Conservation (phyloP, 106 monocot species). For the Gastrodia elata region DNA sequence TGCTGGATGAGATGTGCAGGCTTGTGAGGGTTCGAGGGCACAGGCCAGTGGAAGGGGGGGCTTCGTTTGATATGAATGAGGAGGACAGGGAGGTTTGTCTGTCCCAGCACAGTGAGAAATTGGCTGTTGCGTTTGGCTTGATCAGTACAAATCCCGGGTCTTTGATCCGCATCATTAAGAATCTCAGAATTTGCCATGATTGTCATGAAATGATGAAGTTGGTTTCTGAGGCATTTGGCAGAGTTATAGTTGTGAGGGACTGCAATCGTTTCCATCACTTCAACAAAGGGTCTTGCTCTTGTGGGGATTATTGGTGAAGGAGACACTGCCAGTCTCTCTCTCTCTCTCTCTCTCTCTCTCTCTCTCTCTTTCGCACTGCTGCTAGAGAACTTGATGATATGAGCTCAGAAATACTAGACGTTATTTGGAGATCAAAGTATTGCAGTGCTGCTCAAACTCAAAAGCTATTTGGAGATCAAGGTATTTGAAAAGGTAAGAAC, state of each 20-base stretch:
- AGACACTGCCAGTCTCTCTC: background rate
- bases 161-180: conserved; percentile 42
- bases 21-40: conserved; percentile 17
- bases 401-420: too few species aligned
- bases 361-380: too few species aligned
- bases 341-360: too few species aligned
- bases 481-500: too few species aligned
- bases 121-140: conserved; percentile 60
- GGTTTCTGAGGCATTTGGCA: conserved; percentile 33
- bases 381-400: too few species aligned
- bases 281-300: conserved; percentile 49
- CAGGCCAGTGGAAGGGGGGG: conserved; percentile 11
- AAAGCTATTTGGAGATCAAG: too few species aligned
- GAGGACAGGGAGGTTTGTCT: conserved; percentile 17
- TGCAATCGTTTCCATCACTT: conserved; percentile 61
- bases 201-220: conserved; percentile 66
- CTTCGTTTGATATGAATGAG: conserved; percentile 14
- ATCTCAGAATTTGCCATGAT: conserved; percentile 62
- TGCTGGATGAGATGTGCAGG: conserved; percentile 5
- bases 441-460: too few species aligned
- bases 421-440: too few species aligned
- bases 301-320: conserved; percentile 55
- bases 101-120: conserved; percentile 51
- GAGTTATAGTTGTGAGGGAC: conserved; percentile 46
- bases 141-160: conserved; percentile 31